Conservation (phyloP, 495 filamentous ascomycete genomes). For the Melanomma pulvis-pyrius region DNA sequence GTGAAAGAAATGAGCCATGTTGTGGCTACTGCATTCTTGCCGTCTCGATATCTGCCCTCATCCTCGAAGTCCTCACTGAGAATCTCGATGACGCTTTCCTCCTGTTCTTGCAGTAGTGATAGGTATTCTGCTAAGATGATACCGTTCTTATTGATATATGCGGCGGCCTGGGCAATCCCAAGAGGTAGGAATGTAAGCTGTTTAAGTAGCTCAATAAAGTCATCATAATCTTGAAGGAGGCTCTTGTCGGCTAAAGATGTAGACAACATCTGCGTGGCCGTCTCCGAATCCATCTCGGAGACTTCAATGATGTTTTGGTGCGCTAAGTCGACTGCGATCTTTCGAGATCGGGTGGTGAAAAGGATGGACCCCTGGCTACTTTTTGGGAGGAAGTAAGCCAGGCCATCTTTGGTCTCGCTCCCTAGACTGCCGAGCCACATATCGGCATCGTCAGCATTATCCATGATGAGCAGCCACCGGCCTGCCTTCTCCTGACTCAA, state of each 20-base stretch:
- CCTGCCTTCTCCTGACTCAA: conserved; percentile 39
- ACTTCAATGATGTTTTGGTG: conserved; percentile 1
- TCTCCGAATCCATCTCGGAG: conserved; percentile 7
- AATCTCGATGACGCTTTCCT: not conserved
- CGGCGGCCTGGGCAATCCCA: not conserved
- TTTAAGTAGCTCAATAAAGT: not conserved
- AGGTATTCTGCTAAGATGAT: not conserved
- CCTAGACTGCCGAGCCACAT: not conserved
- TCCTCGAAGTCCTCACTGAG: no score
- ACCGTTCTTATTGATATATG: not conserved
- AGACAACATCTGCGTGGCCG: not conserved
- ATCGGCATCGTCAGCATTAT: conserved; percentile 39
- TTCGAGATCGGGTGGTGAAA: conserved; percentile 7
- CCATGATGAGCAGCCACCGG: conserved; percentile 37
- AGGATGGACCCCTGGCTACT: not conserved
- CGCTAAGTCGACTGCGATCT: conserved; percentile 1
- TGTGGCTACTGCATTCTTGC: conserved; percentile 55
- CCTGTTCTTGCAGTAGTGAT: not conserved
- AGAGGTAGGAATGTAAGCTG: not conserved
- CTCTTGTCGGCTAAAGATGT: not conserved
- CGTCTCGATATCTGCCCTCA: conserved; percentile 44
- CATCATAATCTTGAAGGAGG: not conserved
- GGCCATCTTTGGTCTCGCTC: not conserved
- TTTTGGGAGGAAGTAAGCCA: not conserved
- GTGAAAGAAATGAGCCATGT: conserved; percentile 60